phyloP scores from a whole-genome alignment of 2,329 filamentous ascomycete genomes.

The Verticillium zaregamsianum region DNA sequence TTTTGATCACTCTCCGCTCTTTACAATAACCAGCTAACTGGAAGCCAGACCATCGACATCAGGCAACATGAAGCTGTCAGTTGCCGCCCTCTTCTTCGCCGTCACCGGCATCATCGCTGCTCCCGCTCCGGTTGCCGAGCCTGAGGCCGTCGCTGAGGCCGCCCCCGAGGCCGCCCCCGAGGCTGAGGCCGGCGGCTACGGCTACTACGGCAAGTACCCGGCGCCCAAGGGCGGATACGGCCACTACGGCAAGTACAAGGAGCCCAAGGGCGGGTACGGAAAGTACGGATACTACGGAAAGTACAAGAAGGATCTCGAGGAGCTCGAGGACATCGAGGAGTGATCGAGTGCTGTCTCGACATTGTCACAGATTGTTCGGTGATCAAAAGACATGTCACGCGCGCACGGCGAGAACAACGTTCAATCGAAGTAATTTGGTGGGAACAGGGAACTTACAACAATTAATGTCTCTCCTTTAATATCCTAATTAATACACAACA shows the following conservation, averaged over 20 bases:
- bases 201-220: conserved; percentile 8
- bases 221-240: conserved; percentile 8
- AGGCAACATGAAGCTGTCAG: conserved; percentile 24
- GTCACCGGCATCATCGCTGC: conserved; percentile 17
- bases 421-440: neutral
- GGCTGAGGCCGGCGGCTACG: conserved; percentile 2
- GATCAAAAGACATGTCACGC: neutral
- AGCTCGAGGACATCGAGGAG: neutral
- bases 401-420: neutral
- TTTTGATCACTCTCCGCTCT: neutral
- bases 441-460: neutral
- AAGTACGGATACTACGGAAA: conserved; percentile 2
- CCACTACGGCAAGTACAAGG: conserved; percentile 7
- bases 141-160: conserved; percentile 11
- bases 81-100: conserved; percentile 19
- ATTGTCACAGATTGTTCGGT: neutral
- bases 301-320: conserved; percentile 5
- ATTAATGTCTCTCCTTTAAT: conserved; percentile 1
- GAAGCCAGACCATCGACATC: neutral
- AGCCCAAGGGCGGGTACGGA: conserved; percentile 1
- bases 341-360: neutral
- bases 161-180: conserved; percentile 14
- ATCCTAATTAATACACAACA: neutral
- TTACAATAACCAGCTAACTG: neutral
- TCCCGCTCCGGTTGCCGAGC: conserved; percentile 14